These are phyloP conservation scores for Hemileccinum impolitum DNA, from an alignment of 768 basidiomycete genomes.

Conservation along the genomic window DNA sequence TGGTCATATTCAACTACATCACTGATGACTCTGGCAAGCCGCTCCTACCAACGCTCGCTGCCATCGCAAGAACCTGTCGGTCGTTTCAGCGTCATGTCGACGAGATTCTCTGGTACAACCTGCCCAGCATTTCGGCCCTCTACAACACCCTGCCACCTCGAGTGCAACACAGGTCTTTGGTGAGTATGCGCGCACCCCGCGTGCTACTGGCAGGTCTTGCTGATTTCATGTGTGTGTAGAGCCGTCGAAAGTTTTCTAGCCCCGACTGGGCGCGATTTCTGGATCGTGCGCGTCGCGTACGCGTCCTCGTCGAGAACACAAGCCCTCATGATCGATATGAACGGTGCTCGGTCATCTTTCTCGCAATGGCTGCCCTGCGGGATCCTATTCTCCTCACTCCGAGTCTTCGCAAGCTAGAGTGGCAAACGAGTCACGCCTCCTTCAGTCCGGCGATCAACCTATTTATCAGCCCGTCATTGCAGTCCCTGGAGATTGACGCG, in stretches of 20 bases:
- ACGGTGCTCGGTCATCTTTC: constrained; percentile 5
- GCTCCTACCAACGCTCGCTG: constrained; percentile 17
- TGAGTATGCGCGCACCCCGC: constrained; percentile 3
- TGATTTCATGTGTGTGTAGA: constrained; percentile 8
- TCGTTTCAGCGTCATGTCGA: constrained; percentile 19
- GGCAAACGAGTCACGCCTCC: constrained; percentile 4
- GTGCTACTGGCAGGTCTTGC: not conserved
- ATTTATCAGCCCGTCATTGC: constrained; percentile 18
- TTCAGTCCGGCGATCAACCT: constrained; percentile 14
- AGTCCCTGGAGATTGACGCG: constrained; percentile 23
- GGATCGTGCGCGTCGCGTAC: constrained; percentile 15
- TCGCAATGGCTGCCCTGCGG: constrained; percentile 15
- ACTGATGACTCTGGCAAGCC: constrained; percentile 15
- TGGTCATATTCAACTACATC: constrained; percentile 20
- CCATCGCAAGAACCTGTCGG: constrained; percentile 27
- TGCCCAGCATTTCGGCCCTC: constrained; percentile 10
- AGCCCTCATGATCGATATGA: not conserved
- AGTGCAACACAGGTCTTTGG: constrained; percentile 21
- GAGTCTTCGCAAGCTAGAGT: constrained; percentile 19
- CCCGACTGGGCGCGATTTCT: constrained; percentile 18
- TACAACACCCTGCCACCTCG: constrained; percentile 16
- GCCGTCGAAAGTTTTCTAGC: constrained; percentile 16
- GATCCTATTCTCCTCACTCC: constrained; percentile 20
- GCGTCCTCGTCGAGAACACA: constrained; percentile 7
- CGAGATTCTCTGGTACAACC: constrained; percentile 21